Conservation (phyloP, 371 early-diverging fungal genomes). For the Mortierella sp. region DNA sequence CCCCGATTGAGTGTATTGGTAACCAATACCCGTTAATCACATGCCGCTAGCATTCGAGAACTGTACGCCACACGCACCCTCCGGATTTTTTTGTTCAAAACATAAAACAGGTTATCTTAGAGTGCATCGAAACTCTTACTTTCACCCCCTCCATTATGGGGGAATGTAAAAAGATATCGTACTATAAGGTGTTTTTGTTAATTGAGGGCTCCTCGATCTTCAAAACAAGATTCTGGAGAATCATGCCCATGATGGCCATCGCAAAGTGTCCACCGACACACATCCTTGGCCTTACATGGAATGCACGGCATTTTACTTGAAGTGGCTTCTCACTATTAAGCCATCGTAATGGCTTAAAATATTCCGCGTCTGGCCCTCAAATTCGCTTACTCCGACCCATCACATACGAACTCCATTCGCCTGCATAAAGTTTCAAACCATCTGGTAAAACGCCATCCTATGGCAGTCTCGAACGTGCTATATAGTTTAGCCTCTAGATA, state of each 20-base stretch:
- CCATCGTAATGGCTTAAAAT: constrained; percentile 78
- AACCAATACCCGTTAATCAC: too few species aligned
- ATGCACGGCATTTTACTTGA: constrained; percentile 53
- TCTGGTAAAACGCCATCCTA: constrained; percentile 72
- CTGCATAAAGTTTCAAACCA: constrained; percentile 65
- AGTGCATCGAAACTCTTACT: too few species aligned
- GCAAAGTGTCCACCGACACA: constrained; percentile 67
- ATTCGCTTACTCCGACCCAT: constrained; percentile 68
- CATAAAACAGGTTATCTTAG: too few species aligned
- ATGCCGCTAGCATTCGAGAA: too few species aligned
- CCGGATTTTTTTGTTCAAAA: too few species aligned
- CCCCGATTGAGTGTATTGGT: too few species aligned
- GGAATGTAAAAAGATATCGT: constrained; percentile 51
- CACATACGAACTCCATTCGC: constrained; percentile 61
- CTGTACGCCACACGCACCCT: too few species aligned
- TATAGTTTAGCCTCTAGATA: too few species aligned
- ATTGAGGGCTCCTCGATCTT: constrained; percentile 42
- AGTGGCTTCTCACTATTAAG: constrained; percentile 33
- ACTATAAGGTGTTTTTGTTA: neutral
- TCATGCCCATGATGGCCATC: constrained; percentile 59
- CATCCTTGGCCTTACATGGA: constrained; percentile 64
- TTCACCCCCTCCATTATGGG: constrained; percentile 53
- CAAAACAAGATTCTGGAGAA: constrained; percentile 61
- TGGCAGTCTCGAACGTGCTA: constrained; percentile 55
- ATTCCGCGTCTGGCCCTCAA: constrained; percentile 74